phyloP scores from a whole-genome alignment of 352 stramenopile genomes.

The Phytophthora agathidicida region DNA sequence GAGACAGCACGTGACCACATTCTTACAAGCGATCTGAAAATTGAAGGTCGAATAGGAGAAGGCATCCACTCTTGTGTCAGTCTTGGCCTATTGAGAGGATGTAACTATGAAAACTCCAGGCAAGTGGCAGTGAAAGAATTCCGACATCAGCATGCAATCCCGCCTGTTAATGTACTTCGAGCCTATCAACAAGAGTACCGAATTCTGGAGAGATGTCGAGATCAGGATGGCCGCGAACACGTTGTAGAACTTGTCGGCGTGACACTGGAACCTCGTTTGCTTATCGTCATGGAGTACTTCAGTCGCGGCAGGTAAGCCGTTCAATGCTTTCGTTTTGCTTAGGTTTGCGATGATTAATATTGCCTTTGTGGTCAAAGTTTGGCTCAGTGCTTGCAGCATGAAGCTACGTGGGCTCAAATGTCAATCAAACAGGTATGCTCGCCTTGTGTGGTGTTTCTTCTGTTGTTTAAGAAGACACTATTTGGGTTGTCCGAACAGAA shows the following conservation, averaged over 20 bases:
- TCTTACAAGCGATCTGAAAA: constrained; percentile 9
- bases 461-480: no score
- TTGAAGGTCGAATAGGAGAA: constrained; percentile 32
- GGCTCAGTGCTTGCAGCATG: constrained; percentile 39
- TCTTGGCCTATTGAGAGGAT: constrained; percentile 11
- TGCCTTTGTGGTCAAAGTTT: constrained; percentile 22
- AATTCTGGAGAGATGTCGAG: constrained; percentile 25
- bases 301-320: constrained; percentile 29
- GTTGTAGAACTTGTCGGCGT: constrained; percentile 39
- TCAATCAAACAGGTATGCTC: constrained; percentile 33
- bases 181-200: constrained; percentile 46
- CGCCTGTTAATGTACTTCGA: constrained; percentile 37
- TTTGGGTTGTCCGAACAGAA: constrained; percentile 31
- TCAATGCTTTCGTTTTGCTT: not conserved
- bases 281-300: constrained; percentile 46
- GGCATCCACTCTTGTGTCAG: constrained; percentile 43
- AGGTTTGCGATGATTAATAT: not conserved
- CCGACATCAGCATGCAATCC: constrained; percentile 31
- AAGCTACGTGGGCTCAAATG: constrained; percentile 27
- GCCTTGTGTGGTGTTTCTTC: not conserved
- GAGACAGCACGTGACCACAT: constrained; percentile 17
- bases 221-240: constrained; percentile 7
- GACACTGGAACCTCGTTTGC: constrained; percentile 26
- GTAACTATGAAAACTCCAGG: not conserved
- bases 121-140: constrained; percentile 51